These are phyloP conservation scores for Pythium myriotylum DNA, from an alignment of 352 stramenopile genomes.

Conservation along the genomic window DNA sequence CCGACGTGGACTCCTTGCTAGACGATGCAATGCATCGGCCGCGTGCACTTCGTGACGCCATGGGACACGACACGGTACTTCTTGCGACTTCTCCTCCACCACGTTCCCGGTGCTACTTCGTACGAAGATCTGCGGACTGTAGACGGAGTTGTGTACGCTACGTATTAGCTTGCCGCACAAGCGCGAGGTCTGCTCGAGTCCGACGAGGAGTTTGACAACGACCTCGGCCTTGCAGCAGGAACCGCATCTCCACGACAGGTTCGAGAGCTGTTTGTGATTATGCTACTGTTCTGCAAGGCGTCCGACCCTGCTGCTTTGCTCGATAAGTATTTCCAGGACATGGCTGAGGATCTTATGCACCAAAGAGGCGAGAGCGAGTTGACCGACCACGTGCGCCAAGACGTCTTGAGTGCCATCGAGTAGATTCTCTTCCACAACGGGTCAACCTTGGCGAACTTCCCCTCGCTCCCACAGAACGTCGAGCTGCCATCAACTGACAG, in stretches of 20 bases:
- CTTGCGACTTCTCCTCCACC: no score
- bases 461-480: conserved; percentile 5
- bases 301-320: conserved; percentile 3
- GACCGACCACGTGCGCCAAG: conserved; percentile 1
- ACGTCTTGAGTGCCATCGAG: not conserved
- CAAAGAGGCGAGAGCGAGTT: not conserved
- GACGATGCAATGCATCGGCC: no score
- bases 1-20: no score
- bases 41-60: no score
- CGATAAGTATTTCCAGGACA: conserved; percentile 17
- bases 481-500: conserved; percentile 7
- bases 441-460: conserved; percentile 4
- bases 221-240: conserved; percentile 12
- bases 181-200: no score
- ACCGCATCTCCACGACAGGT: conserved; percentile 30
- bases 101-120: no score
- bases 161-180: no score
- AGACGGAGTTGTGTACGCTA: no score
- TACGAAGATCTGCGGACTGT: no score
- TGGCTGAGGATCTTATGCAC: conserved; percentile 19
- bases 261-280: conserved; percentile 31
- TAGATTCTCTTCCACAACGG: not conserved
- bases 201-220: conserved; percentile 26
- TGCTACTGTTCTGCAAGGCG: conserved; percentile 27
- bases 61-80: no score